Evolutionary conservation across 345 rosid species (phyloP), one percentile per base, ranked within the genome.

Genomic region (Tarenaya hassleriana): DNA sequence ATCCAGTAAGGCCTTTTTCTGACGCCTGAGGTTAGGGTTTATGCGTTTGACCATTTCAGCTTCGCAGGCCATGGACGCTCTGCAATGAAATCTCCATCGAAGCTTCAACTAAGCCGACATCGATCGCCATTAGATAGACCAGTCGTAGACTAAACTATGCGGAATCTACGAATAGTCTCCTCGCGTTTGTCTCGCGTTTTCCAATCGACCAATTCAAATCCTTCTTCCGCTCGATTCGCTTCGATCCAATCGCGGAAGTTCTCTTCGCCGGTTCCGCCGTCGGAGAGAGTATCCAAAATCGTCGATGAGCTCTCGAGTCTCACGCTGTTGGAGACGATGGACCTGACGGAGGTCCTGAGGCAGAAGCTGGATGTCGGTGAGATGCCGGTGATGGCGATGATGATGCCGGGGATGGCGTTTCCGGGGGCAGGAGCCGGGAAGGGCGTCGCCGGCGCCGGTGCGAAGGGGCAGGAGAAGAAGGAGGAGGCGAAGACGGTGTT

Each of bases 391-490:
- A 88, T 91, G 96, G 88, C 78, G 14, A 57, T 90, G 58, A 85
- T 88, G 96, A 81, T 91, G 89, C 96, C 96, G 0, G 97, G 97
- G 19, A 78, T 79, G 88, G 78, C 79, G 9, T 72, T 84, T 8
- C 57, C 72, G 37, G 77, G 79, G 38, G 69, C 77, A 19, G 51
- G 47, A 70, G 72, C 61, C 8, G 79, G 75, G 7, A 66, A 61
- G 41, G 77, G 62, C 7, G 84, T 72, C 10, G 70, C 68, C 3
- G 65, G 64, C 10, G 76, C 56, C 5, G 69, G 66, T 3, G 78
- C 62, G 10, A 74, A 63, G 38, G 84, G 51, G 3, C 34, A 42
- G 9, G 85, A 78, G 70, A 80, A 64, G 67, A 81, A 72, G 61
- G 69, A 69, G 56, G 86, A 43, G 67, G 88, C 73, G 63, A 87